Evolutionary conservation across 2,329 filamentous ascomycete genomes (phyloP), one percentile per base, ranked within the genome.

Genomic region (Escovopsis sp.): DNA sequence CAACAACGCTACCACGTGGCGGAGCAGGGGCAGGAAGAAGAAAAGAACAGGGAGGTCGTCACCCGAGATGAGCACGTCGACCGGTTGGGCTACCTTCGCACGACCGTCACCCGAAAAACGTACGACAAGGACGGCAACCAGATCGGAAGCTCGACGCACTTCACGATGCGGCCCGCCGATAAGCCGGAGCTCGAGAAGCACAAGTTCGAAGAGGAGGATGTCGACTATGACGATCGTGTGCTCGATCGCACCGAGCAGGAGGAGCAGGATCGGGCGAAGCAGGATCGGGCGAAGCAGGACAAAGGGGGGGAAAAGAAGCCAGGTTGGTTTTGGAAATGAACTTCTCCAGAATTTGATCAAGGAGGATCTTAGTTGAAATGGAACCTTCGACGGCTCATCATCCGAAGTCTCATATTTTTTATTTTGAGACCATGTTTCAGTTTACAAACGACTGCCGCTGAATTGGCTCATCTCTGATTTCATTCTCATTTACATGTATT

Each of bases 61-160:
- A 55, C 52, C 2, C 58, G 52, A 18, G 53, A 62, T 4, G 60
- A 66, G 40, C 55, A 60, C 34, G 53, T 62, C 4, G 63, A 68
- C 43, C 43, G 48, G 7, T 56, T 55, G 34, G 65, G 63, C 23
- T 60, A 63, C 41, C 43, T 56, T 11, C 62, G 65, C 38, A 55
- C 52, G 35, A 63, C 58, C 43, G 54, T 54, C 8, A 59, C 56
- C 6, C 52, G 58, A 18, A 58, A 53, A 39, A 59, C 49, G 7
- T 45, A 62, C 8, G 59, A 66, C 27, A 49, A 51, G 15, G 45
- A 63, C 7, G 65, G 63, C 31, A 52, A 55, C 11, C 55, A 63
- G 37, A 48, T 66, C 13, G 52, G 57, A 25, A 54, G 48, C 6
- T 49, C 57, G 41, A 61, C 57, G 1, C 48, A 51, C 38, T 53